phyloP scores from a whole-genome alignment of 768 basidiomycete genomes.

The Lactifluus subvellereus region DNA sequence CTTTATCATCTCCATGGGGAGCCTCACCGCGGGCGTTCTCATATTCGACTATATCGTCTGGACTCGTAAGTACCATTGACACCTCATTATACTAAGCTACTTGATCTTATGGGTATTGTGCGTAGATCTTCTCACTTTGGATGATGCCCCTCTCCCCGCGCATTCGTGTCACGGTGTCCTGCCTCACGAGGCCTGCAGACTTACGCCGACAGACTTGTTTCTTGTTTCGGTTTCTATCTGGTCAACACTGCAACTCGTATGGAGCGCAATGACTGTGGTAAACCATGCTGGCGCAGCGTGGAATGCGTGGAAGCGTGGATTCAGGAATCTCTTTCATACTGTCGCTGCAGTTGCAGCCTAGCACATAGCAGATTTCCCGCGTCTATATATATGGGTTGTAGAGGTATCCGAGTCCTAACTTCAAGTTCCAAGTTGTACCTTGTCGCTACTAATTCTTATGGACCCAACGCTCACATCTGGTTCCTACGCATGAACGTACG shows the following conservation, averaged over 20 bases:
- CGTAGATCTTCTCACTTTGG: background rate
- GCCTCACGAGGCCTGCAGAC: background rate
- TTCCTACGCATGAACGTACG: no score
- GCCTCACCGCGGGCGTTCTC: background rate
- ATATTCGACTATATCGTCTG: slow-evolving; percentile 9
- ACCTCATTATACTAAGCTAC: background rate
- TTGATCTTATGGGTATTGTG: background rate
- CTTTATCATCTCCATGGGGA: background rate
- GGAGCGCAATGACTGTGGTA: background rate
- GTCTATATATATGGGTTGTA: no score
- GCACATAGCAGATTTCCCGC: background rate
- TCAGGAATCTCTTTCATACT: background rate
- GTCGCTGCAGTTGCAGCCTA: background rate
- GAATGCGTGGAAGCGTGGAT: background rate
- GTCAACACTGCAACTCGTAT: slow-evolving; percentile 6
- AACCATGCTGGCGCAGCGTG: background rate
- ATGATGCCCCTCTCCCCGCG: background rate
- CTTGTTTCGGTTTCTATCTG: background rate
- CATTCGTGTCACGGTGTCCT: background rate
- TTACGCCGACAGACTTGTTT: slow-evolving; percentile 2
- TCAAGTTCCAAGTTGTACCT: no score
- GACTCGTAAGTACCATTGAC: background rate
- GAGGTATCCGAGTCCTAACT: no score
- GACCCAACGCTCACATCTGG: background rate
- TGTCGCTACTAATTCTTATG: background rate